Conservation (phyloP, 1,139 yeast species). For the Nakaseomyces sp. region DNA sequence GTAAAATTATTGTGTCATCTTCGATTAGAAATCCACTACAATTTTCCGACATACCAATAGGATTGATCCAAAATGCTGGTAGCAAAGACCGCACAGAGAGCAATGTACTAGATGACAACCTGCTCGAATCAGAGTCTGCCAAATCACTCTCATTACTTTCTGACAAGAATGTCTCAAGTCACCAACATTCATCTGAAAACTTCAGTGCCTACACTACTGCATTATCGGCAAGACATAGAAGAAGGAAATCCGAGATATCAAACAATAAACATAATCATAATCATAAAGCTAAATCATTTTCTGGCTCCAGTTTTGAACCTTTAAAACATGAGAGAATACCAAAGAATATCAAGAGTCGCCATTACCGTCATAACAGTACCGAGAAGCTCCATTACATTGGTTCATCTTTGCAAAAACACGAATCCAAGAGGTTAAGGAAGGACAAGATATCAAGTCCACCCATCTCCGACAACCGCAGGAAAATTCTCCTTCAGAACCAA, state of each 20-base stretch:
- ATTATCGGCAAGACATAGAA: slow-evolving; percentile 2
- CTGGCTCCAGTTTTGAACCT: neutral
- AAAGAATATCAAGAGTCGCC: neutral
- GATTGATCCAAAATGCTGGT: slow-evolving; percentile 8
- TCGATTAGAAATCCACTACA: slow-evolving; percentile 27
- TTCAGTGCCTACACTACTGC: neutral
- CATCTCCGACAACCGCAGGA: slow-evolving; percentile 6
- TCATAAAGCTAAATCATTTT: slow-evolving; percentile 1
- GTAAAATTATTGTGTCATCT: slow-evolving; percentile 45
- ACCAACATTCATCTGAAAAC: neutral
- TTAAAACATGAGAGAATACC: neutral
- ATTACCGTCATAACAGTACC: slow-evolving; percentile 1
- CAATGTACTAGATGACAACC: slow-evolving; percentile 12
- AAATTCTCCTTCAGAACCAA: slow-evolving; percentile 5
- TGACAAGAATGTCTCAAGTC: slow-evolving; percentile 1
- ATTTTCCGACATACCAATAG: slow-evolving; percentile 14
- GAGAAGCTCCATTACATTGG: neutral
- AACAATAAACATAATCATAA: neutral
- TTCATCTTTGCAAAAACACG: neutral
- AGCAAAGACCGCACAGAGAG: neutral
- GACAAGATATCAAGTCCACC: neutral
- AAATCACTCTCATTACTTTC: slow-evolving; percentile 6
- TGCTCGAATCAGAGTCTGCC: slow-evolving; percentile 9
- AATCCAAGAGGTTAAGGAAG: neutral
- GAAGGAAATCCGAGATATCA: slow-evolving; percentile 1